Percentiles rank a stretch among this genome's conserved stretches.
Evolutionary conservation across 192 early-diverging fungal genomes (phyloP).

Genomic region (Spizellomyces punctatus): DNA sequence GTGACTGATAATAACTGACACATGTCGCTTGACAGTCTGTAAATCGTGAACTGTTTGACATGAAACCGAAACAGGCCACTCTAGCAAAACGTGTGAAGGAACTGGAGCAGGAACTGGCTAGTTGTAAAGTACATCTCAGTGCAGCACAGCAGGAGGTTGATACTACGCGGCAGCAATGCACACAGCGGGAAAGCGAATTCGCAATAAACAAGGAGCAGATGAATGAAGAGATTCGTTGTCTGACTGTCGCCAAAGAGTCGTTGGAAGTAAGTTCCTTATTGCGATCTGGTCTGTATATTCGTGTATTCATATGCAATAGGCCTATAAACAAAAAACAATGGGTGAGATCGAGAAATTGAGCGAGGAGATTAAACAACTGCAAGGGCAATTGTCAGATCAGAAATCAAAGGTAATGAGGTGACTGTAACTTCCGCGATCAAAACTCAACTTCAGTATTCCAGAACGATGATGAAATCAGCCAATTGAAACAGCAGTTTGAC

Average conservation of each 20-base stretch:
- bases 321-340: too few relatives aligned
- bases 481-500: conserved; percentile 28
- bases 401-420: background rate
- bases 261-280: background rate
- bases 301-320: too few relatives aligned
- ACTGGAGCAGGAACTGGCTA: conserved; percentile 13
- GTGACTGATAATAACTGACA: too few relatives aligned
- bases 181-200: background rate
- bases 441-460: too few relatives aligned
- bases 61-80: conserved; percentile 30
- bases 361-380: background rate
- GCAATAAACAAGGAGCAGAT: background rate
- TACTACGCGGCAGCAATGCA: background rate
- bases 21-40: conserved; percentile 4
- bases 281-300: background rate
- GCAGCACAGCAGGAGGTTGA: conserved; percentile 1
- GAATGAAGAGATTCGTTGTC: background rate
- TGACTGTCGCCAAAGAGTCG: background rate
- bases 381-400: background rate
- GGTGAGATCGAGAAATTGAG: too few relatives aligned
- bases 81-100: conserved; percentile 14
- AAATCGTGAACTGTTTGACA: conserved; percentile 24
- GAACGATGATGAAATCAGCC: conserved; percentile 4
- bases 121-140: background rate
- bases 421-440: background rate